Base-by-base conservation (phyloP, 1,284 basidiomycete species). In the Apiotrichum gracile region DNA sequence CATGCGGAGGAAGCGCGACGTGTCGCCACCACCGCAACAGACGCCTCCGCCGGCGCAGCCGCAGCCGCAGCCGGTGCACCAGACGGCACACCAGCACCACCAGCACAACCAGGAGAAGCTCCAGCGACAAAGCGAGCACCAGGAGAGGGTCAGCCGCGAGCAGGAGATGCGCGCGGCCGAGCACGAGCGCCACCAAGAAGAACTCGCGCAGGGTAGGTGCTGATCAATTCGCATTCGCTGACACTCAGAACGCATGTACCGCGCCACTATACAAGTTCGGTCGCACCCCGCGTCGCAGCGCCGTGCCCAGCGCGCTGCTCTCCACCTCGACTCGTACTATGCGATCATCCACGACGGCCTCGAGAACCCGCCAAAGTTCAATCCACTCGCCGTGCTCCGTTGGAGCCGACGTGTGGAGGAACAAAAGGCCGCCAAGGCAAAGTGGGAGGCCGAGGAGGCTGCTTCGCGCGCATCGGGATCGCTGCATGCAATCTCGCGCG, bases 241-340 rank as follows among this genome's bases (percentile, higher is more conserved):
- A 47, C 52, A 46, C n/a, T 43, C 46, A 73, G 71, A 73, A 55
- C 69, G 65, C 27, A 61, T 64, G 9, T 72, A 62, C 60, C 59
- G 59, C 19, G 68, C 69, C 19, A 53, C 72, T 13, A 62, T 68
- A 5, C 67, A 69, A 39, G 61, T 75, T 19, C 66, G 69, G 13
- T 67, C 68, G 6, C 73, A 76, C 59, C 73, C 73, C 2, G 54
- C 55, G 4, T 55, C 68, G 7, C 68, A 72, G 52, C 54, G 61
- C n/a, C 41, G 56, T 8, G 71, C 72, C 1, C 68, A 68, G 49
- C 58, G 55, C 9, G 61, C 62, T 1, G 61, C 66, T 4, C 63
- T 69, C 1, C 69, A 74, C 47, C 58, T 76, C 24, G 68, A 71
- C 43, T 67, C 64, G 4, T 70, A 64, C 54, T 76, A 76, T 54